Conservation (phyloP, 2,329 filamentous ascomycete genomes). For the Talaromyces islandicus region DNA sequence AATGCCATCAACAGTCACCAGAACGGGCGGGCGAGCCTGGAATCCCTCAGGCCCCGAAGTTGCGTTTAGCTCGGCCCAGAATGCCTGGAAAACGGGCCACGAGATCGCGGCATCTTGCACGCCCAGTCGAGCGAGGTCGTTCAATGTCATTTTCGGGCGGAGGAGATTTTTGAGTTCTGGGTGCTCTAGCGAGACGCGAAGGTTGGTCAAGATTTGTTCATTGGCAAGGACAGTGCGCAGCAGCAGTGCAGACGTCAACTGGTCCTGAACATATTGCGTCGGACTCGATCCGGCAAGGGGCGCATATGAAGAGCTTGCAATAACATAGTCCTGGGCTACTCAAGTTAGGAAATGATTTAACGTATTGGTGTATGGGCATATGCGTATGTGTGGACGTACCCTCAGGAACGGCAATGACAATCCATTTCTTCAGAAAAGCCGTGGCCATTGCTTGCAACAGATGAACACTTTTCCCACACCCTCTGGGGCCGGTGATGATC, state of each 20-base stretch:
- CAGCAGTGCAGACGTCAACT: constrained; percentile 70
- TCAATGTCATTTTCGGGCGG: constrained; percentile 55
- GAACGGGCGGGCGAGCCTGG: constrained; percentile 53
- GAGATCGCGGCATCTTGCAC: constrained; percentile 70
- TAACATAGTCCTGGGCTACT: constrained; percentile 76
- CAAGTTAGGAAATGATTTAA: no score
- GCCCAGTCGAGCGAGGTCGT: constrained; percentile 61
- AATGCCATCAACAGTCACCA: constrained; percentile 74
- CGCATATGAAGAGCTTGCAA: constrained; percentile 73
- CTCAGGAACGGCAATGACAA: constrained; percentile 85
- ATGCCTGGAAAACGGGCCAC: constrained; percentile 71
- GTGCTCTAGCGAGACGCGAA: constrained; percentile 49
- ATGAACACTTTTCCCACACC: constrained; percentile 81
- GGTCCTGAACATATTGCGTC: constrained; percentile 66
- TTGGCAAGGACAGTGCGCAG: constrained; percentile 69
- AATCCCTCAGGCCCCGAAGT: constrained; percentile 42
- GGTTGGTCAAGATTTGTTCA: constrained; percentile 51
- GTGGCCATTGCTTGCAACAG: constrained; percentile 77
- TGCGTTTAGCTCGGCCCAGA: constrained; percentile 70
- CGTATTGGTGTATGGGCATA: no score
- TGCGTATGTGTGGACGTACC: constrained; percentile 50
- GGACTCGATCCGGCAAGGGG: constrained; percentile 54
- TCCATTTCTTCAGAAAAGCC: constrained; percentile 76
- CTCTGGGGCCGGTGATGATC: constrained; percentile 66
- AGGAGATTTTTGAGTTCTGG: constrained; percentile 56